These are phyloP conservation scores for Podila verticillata DNA, from an alignment of 192 early-diverging fungal species.

Conservation along the genomic window DNA sequence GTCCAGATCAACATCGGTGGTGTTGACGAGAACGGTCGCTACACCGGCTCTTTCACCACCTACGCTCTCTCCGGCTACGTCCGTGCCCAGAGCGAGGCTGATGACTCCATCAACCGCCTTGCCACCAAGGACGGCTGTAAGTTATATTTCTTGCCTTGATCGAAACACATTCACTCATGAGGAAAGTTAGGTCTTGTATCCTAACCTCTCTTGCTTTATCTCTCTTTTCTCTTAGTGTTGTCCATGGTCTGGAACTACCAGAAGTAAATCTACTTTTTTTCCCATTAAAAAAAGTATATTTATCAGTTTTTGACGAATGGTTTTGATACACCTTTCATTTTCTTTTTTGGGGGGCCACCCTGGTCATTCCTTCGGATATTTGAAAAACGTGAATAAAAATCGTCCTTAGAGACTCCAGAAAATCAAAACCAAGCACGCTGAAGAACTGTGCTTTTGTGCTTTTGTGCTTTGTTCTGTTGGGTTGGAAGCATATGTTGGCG, in stretches of 20 bases:
- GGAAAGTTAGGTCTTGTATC: neutral
- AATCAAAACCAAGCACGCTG: neutral
- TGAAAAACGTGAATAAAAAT: slow-evolving; percentile 48
- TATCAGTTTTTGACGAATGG: slow-evolving; percentile 7
- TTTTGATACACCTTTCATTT: slow-evolving; percentile 3
- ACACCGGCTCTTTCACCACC: slow-evolving; percentile 80
- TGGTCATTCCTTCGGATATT: slow-evolving; percentile 25
- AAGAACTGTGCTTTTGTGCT: too few species aligned
- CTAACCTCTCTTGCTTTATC: neutral
- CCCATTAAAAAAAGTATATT: slow-evolving; percentile 1
- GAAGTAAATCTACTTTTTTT: slow-evolving; percentile 60
- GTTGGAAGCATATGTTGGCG: neutral
- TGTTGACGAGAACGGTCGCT: slow-evolving; percentile 85
- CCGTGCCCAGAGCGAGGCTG: slow-evolving; percentile 88
- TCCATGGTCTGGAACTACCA: slow-evolving; percentile 83
- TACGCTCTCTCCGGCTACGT: slow-evolving; percentile 95
- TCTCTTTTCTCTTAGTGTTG: slow-evolving; percentile 54
- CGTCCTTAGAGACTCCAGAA: slow-evolving; percentile 46
- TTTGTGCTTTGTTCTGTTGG: neutral
- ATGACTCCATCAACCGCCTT: slow-evolving; percentile 97
- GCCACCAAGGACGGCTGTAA: slow-evolving; percentile 77
- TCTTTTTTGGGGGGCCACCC: slow-evolving; percentile 6
- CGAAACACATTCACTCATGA: neutral
- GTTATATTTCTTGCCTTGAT: slow-evolving; percentile 10
- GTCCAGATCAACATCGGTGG: slow-evolving; percentile 98